A percentile compares a stretch with the other conserved stretches of the same genome.
Evolutionary conservation across 2,329 filamentous ascomycete genomes (phyloP).

Genomic region (Bipolaris zeicola): DNA sequence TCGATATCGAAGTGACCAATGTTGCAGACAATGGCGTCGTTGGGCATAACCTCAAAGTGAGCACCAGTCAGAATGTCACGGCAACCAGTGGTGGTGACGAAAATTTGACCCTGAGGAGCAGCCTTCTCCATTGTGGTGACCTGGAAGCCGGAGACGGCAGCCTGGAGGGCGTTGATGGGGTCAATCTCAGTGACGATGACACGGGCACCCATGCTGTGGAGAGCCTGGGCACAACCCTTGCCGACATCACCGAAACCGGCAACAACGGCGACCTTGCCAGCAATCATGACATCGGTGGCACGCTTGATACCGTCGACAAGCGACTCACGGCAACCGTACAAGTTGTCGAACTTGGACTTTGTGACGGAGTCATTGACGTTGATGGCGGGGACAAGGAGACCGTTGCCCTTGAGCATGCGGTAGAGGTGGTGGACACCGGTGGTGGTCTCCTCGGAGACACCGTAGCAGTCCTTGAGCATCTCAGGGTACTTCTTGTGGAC

Average conservation of each 20-base stretch:
- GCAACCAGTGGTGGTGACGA: constrained; percentile 98
- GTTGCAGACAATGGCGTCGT: constrained; percentile 99
- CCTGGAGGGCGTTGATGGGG: constrained; percentile 99
- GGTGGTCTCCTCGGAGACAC: constrained; percentile 99
- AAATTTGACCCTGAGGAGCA: constrained; percentile 87
- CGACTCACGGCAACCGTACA: constrained; percentile 99
- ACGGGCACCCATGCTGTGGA: constrained; percentile 95
- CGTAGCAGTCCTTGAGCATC: constrained; percentile 97
- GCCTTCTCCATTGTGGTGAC: constrained; percentile 99
- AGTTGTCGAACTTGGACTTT: constrained; percentile 99
- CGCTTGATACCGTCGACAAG: constrained; percentile 99
- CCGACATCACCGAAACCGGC: constrained; percentile 99
- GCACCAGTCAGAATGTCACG: constrained; percentile 91
- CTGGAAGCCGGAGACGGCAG: constrained; percentile 95
- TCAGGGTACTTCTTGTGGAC: constrained; percentile 99
- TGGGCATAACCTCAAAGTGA: constrained; percentile 95
- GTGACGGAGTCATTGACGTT: constrained; percentile 99
- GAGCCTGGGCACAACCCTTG: constrained; percentile 96
- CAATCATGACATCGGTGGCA: constrained; percentile 99
- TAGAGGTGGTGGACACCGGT: constrained; percentile 99
- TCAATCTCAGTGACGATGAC: constrained; percentile 97
- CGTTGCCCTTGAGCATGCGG: constrained; percentile 82
- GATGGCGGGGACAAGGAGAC: constrained; percentile 87
- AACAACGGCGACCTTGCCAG: constrained; percentile 96
- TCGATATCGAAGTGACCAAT: constrained; percentile 99